Conservation (phyloP, 192 early-diverging fungal species). For the Phycomyces blakesleeanus region DNA sequence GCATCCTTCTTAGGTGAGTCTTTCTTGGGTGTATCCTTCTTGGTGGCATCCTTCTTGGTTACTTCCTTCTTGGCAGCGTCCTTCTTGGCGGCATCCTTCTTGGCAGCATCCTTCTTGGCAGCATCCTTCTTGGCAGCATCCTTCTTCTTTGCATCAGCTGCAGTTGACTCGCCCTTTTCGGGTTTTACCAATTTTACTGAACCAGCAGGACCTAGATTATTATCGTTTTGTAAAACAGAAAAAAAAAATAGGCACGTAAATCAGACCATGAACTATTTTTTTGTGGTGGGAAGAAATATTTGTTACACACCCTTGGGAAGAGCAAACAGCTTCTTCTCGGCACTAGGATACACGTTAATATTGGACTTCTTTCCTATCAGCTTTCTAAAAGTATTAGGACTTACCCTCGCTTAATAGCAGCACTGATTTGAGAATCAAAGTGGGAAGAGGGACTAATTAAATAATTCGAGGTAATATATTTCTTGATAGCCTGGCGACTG, state of each 20-base stretch:
- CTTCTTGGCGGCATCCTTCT: conserved; percentile 40
- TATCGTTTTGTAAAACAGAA: background rate
- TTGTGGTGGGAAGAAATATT: conserved; percentile 1
- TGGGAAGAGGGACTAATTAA: conserved; percentile 43
- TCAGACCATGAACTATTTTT: background rate
- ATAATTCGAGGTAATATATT: conserved; percentile 74
- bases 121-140: conserved; percentile 35
- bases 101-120: conserved; percentile 28
- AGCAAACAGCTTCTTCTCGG: conserved; percentile 55
- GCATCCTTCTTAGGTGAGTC: conserved; percentile 17
- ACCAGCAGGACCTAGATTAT: conserved; percentile 43
- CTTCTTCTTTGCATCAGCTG: conserved; percentile 40
- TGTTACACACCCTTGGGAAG: conserved; percentile 60
- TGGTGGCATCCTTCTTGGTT: conserved; percentile 44
- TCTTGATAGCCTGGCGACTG: conserved; percentile 70
- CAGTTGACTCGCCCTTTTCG: conserved; percentile 34
- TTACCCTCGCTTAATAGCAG: conserved; percentile 58
- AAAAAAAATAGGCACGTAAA: background rate
- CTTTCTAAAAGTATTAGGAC: background rate
- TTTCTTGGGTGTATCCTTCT: conserved; percentile 32
- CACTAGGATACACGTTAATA: conserved; percentile 28
- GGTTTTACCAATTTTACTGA: conserved; percentile 62
- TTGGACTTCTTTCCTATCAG: no score
- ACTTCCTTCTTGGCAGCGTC: conserved; percentile 39
- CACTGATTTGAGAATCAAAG: conserved; percentile 54